Evolutionary conservation across 2,329 filamentous ascomycete species (phyloP), one percentile per base, ranked within the genome.

Genomic region (Domatiomyces catenatus): DNA sequence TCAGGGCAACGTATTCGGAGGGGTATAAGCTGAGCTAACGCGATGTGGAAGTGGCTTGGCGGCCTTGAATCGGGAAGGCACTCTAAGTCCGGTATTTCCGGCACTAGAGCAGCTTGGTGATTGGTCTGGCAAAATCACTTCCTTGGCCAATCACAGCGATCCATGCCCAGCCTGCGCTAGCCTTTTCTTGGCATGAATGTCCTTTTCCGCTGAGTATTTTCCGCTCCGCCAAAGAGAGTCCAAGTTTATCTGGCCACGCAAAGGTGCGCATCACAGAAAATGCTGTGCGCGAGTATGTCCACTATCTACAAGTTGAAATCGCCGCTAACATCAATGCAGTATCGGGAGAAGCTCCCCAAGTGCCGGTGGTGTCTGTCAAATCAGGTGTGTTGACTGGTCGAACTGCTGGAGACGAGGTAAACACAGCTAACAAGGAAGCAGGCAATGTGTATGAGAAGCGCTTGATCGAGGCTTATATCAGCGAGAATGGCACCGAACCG

Each of bases 371-470:
- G 63, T 98, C 92, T 64, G 84, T 85, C 69, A 94, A 95, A 73
- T 93, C 87, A 64, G 89, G 86, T 88, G 73, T 62, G 80, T 72
- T 39, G 32, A 39, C 5, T 15, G 32, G 10, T 15, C 10, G 8
- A 39, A 39, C 55, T 46, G 61, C 43, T 51, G 54, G 44, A 50
- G 49, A 55, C 48, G 53, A 42, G 55, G 50, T 50, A 45, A 48
- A 51, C 45, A 28, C 46, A 45, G 64, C 71, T 61, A 69, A 59
- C 42, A 44, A 17, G 32, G 18, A 32, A 56, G 24, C 63, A 86
- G 86, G 90, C 61, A 83, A 84, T 66, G 80, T 96, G 48, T 98
- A 93, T 68, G 92, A 98, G 71, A 94, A 87, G 71, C 84, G 90
- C 48, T 75, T 98, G 56, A 90, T 98, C 62, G 88, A 95, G 67